These are phyloP conservation scores for Pterocarpus santalinus DNA, from an alignment of 306 rosid species.

Conservation along the genomic window DNA sequence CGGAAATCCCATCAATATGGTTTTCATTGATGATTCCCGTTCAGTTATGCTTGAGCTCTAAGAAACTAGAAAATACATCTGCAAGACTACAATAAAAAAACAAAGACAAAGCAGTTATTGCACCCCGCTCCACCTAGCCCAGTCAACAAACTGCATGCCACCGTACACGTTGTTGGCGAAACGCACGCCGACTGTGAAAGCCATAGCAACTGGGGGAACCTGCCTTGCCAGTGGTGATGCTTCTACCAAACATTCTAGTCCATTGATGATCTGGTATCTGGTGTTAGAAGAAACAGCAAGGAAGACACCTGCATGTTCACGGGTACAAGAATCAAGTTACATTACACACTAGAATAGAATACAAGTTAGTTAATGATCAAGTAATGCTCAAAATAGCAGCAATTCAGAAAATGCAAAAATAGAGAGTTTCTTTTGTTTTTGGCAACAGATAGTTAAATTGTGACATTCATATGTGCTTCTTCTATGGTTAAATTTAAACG, in stretches of 20 bases:
- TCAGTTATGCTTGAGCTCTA: not conserved
- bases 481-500: not conserved
- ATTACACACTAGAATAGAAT: not conserved
- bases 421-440: not conserved
- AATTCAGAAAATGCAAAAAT: not conserved
- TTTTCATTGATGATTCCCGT: not conserved
- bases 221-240: constrained; percentile 80
- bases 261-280: constrained; percentile 85
- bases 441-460: not conserved
- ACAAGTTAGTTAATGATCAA: constrained; percentile 7
- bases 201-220: constrained; percentile 85
- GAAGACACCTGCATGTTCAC: constrained; percentile 73
- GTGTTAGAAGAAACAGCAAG: constrained; percentile 91
- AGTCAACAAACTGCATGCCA: constrained; percentile 97
- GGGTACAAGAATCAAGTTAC: constrained; percentile 1
- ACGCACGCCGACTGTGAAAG: constrained; percentile 92
- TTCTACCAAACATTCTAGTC: constrained; percentile 88
- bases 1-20: constrained; percentile 12
- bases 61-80: constrained; percentile 31
- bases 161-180: constrained; percentile 91
- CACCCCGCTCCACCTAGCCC: constrained; percentile 98
- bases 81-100: not conserved
- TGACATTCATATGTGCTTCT: not conserved
- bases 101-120: constrained; percentile 58
- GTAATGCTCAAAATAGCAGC: not conserved